A percentile compares a stretch with the other conserved stretches of the same genome.
phyloP scores from a whole-genome alignment of 2,329 filamentous ascomycete species.

The Elsinoe arachidis region DNA sequence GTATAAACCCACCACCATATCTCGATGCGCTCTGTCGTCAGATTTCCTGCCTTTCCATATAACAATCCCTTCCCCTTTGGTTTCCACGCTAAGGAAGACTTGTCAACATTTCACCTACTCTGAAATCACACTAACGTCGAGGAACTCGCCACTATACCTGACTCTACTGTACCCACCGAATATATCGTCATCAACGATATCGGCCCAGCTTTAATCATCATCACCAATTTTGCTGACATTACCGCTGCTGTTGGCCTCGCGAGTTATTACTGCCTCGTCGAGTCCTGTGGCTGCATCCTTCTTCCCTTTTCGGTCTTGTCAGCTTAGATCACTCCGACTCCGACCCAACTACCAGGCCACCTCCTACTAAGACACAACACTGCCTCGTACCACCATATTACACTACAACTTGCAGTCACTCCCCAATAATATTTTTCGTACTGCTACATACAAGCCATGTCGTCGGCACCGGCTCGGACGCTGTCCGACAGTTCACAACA shows the following conservation, averaged over 20 bases:
- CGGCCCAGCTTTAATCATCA: not conserved
- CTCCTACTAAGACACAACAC: not conserved
- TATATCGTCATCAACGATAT: not conserved
- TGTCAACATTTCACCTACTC: not conserved
- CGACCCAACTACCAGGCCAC: not conserved
- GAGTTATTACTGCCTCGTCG: not conserved
- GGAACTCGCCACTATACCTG: not conserved
- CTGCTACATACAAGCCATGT: not conserved
- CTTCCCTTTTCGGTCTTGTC: not conserved
- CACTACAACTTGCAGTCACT: not conserved
- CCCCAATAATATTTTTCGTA: not conserved
- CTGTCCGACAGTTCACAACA: conserved; percentile 11
- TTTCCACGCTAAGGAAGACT: not conserved
- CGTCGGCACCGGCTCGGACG: conserved; percentile 5
- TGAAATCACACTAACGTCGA: not conserved
- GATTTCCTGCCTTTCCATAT: conserved; percentile 4
- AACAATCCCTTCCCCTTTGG: not conserved
- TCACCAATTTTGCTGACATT: not conserved
- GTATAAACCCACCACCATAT: conserved; percentile 2
- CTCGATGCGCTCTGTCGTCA: conserved; percentile 1
- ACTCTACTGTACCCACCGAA: not conserved
- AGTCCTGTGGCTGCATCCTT: conserved; percentile 7
- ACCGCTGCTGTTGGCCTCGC: not conserved
- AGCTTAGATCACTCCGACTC: conserved; percentile 8
- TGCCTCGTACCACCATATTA: not conserved